Conservation (phyloP, 352 stramenopile species). For the Globisporangium sylvaticum region DNA sequence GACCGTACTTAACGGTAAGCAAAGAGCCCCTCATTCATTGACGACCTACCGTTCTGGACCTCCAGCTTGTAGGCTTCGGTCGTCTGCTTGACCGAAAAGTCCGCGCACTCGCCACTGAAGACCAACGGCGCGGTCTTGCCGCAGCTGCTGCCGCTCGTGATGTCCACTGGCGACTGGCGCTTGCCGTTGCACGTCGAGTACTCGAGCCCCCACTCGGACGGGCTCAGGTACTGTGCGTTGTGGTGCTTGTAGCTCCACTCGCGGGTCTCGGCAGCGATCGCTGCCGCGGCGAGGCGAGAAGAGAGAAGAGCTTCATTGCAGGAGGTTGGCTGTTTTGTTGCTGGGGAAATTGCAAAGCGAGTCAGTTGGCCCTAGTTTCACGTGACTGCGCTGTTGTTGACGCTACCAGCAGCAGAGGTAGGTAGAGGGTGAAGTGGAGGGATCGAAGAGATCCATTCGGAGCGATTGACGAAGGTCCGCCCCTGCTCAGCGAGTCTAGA, state of each 20-base stretch:
- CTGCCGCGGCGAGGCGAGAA: not conserved
- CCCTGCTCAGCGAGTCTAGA: no score
- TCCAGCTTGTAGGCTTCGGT: constrained; percentile 7
- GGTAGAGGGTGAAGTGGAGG: no score
- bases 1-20: no score
- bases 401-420: no score
- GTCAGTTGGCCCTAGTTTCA: not conserved
- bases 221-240: not conserved
- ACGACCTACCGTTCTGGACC: not conserved
- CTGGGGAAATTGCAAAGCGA: not conserved
- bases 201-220: constrained; percentile 7
- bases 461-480: no score
- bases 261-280: not conserved
- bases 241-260: constrained; percentile 6
- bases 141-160: not conserved
- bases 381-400: no score
- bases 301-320: constrained; percentile 1
- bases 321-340: not conserved
- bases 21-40: no score
- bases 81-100: not conserved
- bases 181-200: constrained; percentile 12
- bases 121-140: constrained; percentile 2
- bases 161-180: constrained; percentile 8
- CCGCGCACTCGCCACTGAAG: constrained; percentile 3
- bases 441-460: no score